Conservation (phyloP, 352 stramenopile genomes). For the Pythium vanterpoolii region DNA sequence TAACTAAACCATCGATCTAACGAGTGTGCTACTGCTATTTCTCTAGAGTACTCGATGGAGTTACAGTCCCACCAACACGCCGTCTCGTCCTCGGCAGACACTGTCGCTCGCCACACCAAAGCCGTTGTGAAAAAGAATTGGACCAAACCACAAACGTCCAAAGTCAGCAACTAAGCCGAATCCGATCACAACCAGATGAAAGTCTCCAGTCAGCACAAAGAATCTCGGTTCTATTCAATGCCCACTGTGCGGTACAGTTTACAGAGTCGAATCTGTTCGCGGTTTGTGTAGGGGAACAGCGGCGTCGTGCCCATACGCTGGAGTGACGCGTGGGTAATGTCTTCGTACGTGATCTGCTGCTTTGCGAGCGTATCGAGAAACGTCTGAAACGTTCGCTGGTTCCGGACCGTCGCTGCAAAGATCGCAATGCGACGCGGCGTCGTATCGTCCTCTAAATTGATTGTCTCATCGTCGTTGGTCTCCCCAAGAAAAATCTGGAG, state of each 20-base stretch:
- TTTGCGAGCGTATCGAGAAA: constrained; percentile 60
- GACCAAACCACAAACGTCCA: neutral
- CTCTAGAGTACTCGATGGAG: constrained; percentile 6
- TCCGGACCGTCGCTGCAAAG: constrained; percentile 76
- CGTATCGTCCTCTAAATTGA: neutral
- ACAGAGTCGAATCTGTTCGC: constrained; percentile 70
- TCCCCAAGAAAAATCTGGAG: constrained; percentile 50
- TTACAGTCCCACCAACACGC: neutral
- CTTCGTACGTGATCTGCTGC: constrained; percentile 55
- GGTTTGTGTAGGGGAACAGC: constrained; percentile 57
- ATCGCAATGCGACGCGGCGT: constrained; percentile 41
- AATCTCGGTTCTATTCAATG: neutral
- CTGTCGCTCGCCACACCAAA: neutral
- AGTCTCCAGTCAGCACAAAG: neutral
- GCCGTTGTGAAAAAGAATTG: constrained; percentile 4
- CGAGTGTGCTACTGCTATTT: neutral
- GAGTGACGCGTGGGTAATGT: constrained; percentile 51
- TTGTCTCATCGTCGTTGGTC: neutral
- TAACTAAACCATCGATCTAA: neutral
- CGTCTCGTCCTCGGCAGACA: neutral
- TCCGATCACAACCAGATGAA: neutral
- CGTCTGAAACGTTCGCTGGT: constrained; percentile 67
- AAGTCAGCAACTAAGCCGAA: constrained; percentile 5
- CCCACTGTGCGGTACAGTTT: constrained; percentile 30
- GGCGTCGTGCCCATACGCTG: constrained; percentile 33